Evolutionary conservation across 352 stramenopile species (phyloP).

Genomic region (Pythium periplocum): DNA sequence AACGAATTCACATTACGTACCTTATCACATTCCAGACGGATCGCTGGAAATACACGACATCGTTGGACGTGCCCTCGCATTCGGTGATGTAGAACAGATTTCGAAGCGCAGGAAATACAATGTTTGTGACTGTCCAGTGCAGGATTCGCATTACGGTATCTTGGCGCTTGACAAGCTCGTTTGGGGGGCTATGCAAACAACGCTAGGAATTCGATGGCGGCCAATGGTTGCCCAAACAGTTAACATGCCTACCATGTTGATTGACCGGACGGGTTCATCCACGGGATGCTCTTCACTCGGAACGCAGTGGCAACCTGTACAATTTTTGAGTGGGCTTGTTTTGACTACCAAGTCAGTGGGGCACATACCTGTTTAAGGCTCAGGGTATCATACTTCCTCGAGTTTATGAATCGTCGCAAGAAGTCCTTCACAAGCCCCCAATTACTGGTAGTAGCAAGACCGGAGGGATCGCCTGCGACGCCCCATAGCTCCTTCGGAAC

Average conservation of each 20-base stretch:
- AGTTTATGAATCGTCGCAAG: slow-evolving; percentile 38
- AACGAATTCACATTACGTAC: slow-evolving; percentile 19
- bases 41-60: slow-evolving; percentile 63
- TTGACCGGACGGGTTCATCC: slow-evolving; percentile 14
- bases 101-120: slow-evolving; percentile 58
- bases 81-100: slow-evolving; percentile 78
- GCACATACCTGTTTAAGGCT: slow-evolving; percentile 42
- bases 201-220: not conserved
- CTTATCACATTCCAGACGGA: slow-evolving; percentile 61
- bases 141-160: slow-evolving; percentile 37
- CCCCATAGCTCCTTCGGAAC: slow-evolving; percentile 64
- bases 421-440: slow-evolving; percentile 49
- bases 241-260: slow-evolving; percentile 12
- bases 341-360: no score
- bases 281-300: slow-evolving; percentile 12
- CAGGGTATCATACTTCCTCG: slow-evolving; percentile 53
- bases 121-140: slow-evolving; percentile 28
- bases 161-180: slow-evolving; percentile 41
- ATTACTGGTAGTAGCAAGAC: slow-evolving; percentile 27
- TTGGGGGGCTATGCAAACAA: slow-evolving; percentile 34
- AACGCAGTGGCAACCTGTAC: slow-evolving; percentile 5
- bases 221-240: not conserved
- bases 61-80: slow-evolving; percentile 55
- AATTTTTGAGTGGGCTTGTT: not conserved
- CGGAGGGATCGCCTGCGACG: not conserved